These are phyloP conservation scores for Tolypocladium amazonense DNA, from an alignment of 2,329 filamentous ascomycete species.

Conservation along the genomic window DNA sequence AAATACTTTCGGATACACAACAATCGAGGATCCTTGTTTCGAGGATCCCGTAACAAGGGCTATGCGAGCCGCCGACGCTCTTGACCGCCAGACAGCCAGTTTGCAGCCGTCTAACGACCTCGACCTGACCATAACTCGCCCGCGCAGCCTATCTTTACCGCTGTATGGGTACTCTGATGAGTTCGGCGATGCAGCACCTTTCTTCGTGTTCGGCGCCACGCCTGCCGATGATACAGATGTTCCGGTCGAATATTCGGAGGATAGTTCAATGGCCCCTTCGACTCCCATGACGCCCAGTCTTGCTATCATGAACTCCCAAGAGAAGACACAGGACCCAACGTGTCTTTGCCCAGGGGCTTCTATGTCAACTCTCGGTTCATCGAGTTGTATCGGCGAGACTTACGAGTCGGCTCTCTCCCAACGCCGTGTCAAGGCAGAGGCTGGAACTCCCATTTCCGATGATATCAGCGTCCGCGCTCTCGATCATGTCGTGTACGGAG, in stretches of 20 bases:
- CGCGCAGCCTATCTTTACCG: conserved; percentile 39
- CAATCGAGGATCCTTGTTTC: conserved; percentile 5
- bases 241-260: conserved; percentile 2
- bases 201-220: conserved; percentile 34
- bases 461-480: conserved; percentile 20
- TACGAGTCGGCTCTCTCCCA: conserved; percentile 11
- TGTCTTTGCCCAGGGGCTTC: conserved; percentile 8
- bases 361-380: conserved; percentile 14
- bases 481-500: conserved; percentile 27
- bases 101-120: conserved; percentile 39
- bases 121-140: conserved; percentile 31
- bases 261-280: conserved; percentile 5
- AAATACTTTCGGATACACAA: neutral
- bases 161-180: conserved; percentile 32
- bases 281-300: conserved; percentile 12
- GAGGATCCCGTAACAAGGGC: conserved; percentile 41
- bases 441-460: conserved; percentile 22
- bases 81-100: conserved; percentile 43
- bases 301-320: conserved; percentile 17
- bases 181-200: conserved; percentile 32
- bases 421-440: conserved; percentile 9
- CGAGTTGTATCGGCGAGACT: conserved; percentile 24
- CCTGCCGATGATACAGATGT: conserved; percentile 12
- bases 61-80: conserved; percentile 48
- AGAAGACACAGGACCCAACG: conserved; percentile 3